Percentiles rank a stretch among this genome's conserved stretches.
Evolutionary conservation across 345 rosid genomes (phyloP).

Genomic region (Dovyalis caffra): DNA sequence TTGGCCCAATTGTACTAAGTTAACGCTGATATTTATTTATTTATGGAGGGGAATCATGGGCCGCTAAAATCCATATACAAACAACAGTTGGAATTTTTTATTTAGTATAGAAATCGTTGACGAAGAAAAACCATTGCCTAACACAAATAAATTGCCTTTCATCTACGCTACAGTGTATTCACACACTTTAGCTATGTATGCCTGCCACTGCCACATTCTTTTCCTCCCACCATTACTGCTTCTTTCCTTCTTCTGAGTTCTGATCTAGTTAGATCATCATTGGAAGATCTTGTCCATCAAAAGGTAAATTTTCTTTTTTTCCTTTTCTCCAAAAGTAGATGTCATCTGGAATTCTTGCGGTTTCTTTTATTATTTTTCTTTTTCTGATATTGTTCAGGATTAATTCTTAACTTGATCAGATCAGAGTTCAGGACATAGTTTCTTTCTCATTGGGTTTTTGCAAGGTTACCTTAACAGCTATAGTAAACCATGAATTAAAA

Average conservation of each 20-base stretch:
- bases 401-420: neutral
- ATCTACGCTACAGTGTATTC: neutral
- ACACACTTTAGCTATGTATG: neutral
- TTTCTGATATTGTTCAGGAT: neutral
- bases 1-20: too few species aligned
- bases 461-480: neutral
- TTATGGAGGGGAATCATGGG: too few species aligned
- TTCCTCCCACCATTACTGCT: neutral
- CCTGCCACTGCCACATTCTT: too few species aligned
- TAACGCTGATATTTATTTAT: too few species aligned
- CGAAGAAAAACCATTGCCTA: neutral
- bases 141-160: neutral
- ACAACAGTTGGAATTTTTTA: too few species aligned
- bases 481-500: too few species aligned
- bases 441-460: neutral
- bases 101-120: too few species aligned
- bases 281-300: neutral
- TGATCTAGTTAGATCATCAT: neutral
- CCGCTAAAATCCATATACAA: too few species aligned
- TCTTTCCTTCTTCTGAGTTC: neutral
- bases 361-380: too few species aligned
- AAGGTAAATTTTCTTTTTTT: neutral
- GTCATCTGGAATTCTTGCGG: neutral
- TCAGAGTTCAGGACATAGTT: neutral
- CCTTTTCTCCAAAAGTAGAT: neutral